Base-by-base conservation (phyloP, 768 basidiomycete species). In the Tephrocybe sp. region DNA sequence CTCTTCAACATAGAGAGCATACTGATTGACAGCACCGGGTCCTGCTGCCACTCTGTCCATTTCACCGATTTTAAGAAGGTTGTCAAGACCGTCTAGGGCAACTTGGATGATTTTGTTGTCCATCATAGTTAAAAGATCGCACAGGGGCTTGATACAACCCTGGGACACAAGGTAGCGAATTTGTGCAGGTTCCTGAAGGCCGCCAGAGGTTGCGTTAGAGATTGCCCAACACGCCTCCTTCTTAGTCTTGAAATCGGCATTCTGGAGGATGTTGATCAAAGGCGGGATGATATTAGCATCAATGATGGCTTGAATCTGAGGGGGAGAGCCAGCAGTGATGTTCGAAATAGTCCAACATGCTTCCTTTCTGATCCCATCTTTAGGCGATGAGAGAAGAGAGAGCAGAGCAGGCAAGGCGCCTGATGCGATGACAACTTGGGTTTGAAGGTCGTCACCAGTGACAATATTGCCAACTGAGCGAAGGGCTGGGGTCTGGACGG, bases 161-260 rank as follows among this genome's bases (percentile, higher is more conserved):
- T 98, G 97, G 19, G 85, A 79, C 49, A 99, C 97, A 52, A 99
- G 89, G 73, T 98, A 99, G 47, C 97, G 89, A 62, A 99, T 99
- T 68, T 98, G 96, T 23, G 87, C 74, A 26, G 97, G 97, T 66
- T 99, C 95, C 64, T 95, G 93, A 20, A 98, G 80, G 53, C 93
- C 97, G 56, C 97, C 97, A 34, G 95, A 97, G 19, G 97, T 99
- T 5, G 97, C 97, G 69, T 99, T 99, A 36, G 94, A 97, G 61
- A 99, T 92, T 9, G 97, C 97, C 97, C 97, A 99, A 76, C 95
- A 99, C 1, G 97, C 97, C 71, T 99, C 97, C 72, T 99, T 99
- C 68, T 92, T 86, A 40, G 97, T 98, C 78, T 98, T 98, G 81
- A 99, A 98, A 72, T 99, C 97, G 45, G 96, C 96, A 62, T 97